Percentiles rank a stretch among this genome's conserved stretches.
These are phyloP conservation scores for Penicillium griseofulvum DNA, from an alignment of 2,329 filamentous ascomycete genomes.

Conservation along the genomic window DNA sequence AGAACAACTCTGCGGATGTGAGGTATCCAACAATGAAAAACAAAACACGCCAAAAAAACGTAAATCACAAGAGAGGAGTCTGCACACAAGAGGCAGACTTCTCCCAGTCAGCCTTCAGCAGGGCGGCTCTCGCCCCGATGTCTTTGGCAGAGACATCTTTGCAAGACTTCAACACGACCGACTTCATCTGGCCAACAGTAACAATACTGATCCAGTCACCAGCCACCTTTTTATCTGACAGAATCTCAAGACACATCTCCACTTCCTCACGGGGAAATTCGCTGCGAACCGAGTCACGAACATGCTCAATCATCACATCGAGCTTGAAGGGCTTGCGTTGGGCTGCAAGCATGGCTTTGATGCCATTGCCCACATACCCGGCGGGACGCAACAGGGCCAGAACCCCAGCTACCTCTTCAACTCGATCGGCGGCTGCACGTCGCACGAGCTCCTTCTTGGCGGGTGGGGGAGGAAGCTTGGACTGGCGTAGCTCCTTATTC, in stretches of 20 bases:
- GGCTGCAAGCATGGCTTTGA: conserved; percentile 32
- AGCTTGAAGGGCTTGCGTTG: conserved; percentile 65
- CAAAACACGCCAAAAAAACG: conserved; percentile 12
- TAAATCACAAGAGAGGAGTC: conserved; percentile 7
- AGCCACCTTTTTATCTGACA: conserved; percentile 48
- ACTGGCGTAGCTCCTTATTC: conserved; percentile 60
- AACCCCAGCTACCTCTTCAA: conserved; percentile 66
- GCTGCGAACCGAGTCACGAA: conserved; percentile 63
- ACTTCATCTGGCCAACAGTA: conserved; percentile 45
- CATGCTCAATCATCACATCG: conserved; percentile 60
- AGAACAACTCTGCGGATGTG: conserved; percentile 23
- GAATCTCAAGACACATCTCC: conserved; percentile 47
- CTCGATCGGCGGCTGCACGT: conserved; percentile 63
- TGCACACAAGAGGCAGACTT: conserved; percentile 15
- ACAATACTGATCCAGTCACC: conserved; percentile 51
- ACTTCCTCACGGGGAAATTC: conserved; percentile 52
- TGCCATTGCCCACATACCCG: conserved; percentile 32
- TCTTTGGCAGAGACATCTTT: conserved; percentile 37
- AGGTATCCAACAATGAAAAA: conserved; percentile 21
- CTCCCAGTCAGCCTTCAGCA: conserved; percentile 29
- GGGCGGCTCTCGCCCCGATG: conserved; percentile 33
- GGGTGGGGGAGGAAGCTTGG: conserved; percentile 45
- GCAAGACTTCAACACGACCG: conserved; percentile 48
- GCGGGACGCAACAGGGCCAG: conserved; percentile 59
- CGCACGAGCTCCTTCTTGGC: conserved; percentile 59